Evolutionary conservation across 2,329 filamentous ascomycete species (phyloP).

Genomic region (Taxawa tesnikishii): DNA sequence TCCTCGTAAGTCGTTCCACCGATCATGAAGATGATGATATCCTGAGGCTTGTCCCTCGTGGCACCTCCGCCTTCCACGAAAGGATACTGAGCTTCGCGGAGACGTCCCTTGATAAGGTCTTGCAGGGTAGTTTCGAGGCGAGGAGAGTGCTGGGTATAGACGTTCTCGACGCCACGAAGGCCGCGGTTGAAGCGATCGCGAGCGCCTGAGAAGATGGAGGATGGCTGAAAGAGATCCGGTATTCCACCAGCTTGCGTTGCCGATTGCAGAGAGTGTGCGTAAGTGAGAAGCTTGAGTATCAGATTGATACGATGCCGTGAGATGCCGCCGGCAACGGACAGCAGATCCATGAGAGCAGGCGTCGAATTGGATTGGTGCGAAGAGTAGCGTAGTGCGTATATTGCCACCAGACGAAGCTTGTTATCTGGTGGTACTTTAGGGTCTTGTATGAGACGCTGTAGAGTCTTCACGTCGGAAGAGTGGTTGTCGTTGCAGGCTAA

Average conservation of each 20-base stretch:
- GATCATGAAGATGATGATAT: slow-evolving; percentile 88
- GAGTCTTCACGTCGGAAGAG: slow-evolving; percentile 74
- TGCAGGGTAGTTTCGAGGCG: slow-evolving; percentile 78
- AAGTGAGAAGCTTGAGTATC: slow-evolving; percentile 70
- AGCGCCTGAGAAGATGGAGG: slow-evolving; percentile 82
- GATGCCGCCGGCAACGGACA: slow-evolving; percentile 73
- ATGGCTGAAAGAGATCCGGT: slow-evolving; percentile 81
- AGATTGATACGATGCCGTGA: slow-evolving; percentile 63
- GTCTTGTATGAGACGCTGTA: slow-evolving; percentile 77
- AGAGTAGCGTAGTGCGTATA: slow-evolving; percentile 91
- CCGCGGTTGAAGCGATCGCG: slow-evolving; percentile 75
- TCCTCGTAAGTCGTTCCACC: slow-evolving; percentile 94
- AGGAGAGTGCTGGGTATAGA: slow-evolving; percentile 95
- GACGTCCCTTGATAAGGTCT: slow-evolving; percentile 80
- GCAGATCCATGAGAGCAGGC: slow-evolving; percentile 73
- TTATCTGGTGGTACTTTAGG: slow-evolving; percentile 64
- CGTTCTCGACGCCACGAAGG: slow-evolving; percentile 93
- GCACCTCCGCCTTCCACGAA: slow-evolving; percentile 82
- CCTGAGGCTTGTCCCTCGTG: slow-evolving; percentile 90
- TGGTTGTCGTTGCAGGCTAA: slow-evolving; percentile 96
- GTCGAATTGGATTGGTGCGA: slow-evolving; percentile 76
- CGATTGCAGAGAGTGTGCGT: slow-evolving; percentile 76
- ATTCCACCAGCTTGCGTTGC: slow-evolving; percentile 55
- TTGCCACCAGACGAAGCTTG: slow-evolving; percentile 78
- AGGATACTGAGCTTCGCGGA: slow-evolving; percentile 80